Evolutionary conservation across 1,284 basidiomycete genomes (phyloP), one percentile per base, ranked within the genome.

Genomic region (Salmacisia buchloeana): DNA sequence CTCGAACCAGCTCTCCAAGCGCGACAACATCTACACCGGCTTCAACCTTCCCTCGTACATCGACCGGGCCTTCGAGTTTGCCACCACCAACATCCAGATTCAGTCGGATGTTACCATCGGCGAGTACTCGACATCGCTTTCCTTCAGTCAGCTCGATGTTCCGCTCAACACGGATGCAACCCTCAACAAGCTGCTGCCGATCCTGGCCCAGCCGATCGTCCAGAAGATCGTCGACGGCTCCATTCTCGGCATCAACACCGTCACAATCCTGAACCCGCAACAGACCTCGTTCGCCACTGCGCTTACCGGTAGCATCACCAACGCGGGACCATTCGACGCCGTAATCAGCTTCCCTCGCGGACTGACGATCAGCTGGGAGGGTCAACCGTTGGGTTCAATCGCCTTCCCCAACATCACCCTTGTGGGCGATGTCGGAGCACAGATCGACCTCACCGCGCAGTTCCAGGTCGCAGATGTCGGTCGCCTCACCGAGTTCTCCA

Each of bases 281-380:
- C 82, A 86, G 73, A 82, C 82, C 15, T 83, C 85, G 21, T 90
- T 90, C 74, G 82, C 85, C 21, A 85, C 86, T 2, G 82, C 82
- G 59, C 77, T 90, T 61, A 84, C 83, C 39, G 89, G 89, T 31
- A 84, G 83, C 46, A 88, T 90, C 71, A 85, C 83, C n/a, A 85
- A 89, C 64, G 84, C 89, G 23, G 89, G 89, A 34, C 89, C 89
- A 49, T 90, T 90, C 73, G 87, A 91, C 68, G 89, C 88, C 2
- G 82, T 80, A 13, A 89, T 90, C 72, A 81, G 83, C 12, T 90
- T 90, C 80, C 83, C 85, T 0, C 78, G 83, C 35, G 89, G 89
- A 10, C 80, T 90, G 41, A 82, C 83, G 2, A 84, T 91, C 46
- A 82, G 82, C 31, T 90, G 88, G 88, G 80, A 83, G 54, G 86